Base-by-base conservation (phyloP, 306 rosid genomes). In the Lathyrus aphaca region DNA sequence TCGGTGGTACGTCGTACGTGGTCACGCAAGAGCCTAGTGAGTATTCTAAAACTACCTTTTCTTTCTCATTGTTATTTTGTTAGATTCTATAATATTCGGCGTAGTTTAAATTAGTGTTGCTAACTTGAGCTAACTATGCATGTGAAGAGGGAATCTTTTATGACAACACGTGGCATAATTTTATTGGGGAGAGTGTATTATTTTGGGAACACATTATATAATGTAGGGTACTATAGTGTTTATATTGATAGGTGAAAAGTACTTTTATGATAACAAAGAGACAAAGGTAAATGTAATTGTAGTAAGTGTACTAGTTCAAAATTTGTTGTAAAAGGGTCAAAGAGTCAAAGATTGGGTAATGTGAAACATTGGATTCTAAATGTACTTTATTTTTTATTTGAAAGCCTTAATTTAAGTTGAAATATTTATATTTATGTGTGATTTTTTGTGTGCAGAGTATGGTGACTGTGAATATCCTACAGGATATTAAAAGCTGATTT, bases 21-120 rank as follows among this genome's bases (percentile, higher is more conserved):
- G 99, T 95, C 77, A 89, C 99, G 19, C 97, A 95, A 71, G 87
- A 76, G 78, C 99, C 99, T 0, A 91, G 99, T 95, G 57, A 75
- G 99, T 87, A 72, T 38, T 32, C 68, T 55, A 39, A 21, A 44
- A 4, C 8, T 0, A 15, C 38, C 21, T 57, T 6, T 17, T 17
- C 6, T 6, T 15, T 15, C 8, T 2, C 10, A 0, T 2, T 3
- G 8, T 17, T 75, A 10, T 21, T 16, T 49, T 35, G 2, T 32
- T 60, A 13, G 51, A 13, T 66, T 25, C 19, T 14, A 4, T 13
- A 18, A 5, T 25, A 25, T 35, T 35, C 6, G 14, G 82, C 58
- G 77, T 55, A 74, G n/a, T 40, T 54, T 82, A 88, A 74, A 61
- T 6, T 12, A 4, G 3, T 5, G 8, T 0, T 7, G 64, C 81